A percentile compares a stretch with the other conserved stretches of the same genome.
phyloP scores from a whole-genome alignment of 805 yeast species.

The Pichia paraexigua region DNA sequence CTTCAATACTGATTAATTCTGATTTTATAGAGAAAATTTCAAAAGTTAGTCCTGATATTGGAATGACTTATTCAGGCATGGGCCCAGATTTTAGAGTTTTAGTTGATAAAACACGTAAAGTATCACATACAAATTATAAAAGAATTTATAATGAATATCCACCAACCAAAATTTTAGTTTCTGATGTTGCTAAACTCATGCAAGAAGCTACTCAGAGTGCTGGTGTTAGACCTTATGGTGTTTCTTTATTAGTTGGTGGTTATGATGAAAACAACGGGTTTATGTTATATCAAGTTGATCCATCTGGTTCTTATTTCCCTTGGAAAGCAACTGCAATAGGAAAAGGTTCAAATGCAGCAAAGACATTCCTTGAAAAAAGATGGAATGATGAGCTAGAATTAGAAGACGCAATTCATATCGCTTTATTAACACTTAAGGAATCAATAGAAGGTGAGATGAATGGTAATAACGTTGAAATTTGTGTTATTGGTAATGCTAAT shows the following conservation, averaged over 20 bases:
- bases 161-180: conserved; percentile 87
- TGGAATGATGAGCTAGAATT: conserved; percentile 97
- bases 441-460: conserved; percentile 97
- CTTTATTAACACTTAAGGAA: conserved; percentile 87
- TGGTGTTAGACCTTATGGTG: conserved; percentile 99
- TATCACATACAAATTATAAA: conserved; percentile 88
- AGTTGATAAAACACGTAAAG: conserved; percentile 87
- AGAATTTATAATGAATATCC: conserved; percentile 95
- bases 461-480: conserved; percentile 92
- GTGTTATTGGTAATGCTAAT: conserved; percentile 76
- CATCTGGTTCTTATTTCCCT: conserved; percentile 95
- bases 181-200: conserved; percentile 92
- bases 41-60: conserved; percentile 86
- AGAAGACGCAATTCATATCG: conserved; percentile 97
- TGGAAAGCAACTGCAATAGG: conserved; percentile 99
- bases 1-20: conserved; percentile 66
- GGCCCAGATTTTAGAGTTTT: conserved; percentile 97
- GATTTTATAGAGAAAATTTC: conserved; percentile 75
- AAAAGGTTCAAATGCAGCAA: conserved; percentile 91
- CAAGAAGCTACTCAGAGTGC: conserved; percentile 96
- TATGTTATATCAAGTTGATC: conserved; percentile 93
- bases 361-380: conserved; percentile 93
- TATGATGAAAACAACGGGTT: conserved; percentile 65
- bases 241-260: conserved; percentile 89
- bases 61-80: conserved; percentile 97